Base-by-base conservation (phyloP, 2,329 filamentous ascomycete species). In the Ploettnerulaceae sp. region DNA sequence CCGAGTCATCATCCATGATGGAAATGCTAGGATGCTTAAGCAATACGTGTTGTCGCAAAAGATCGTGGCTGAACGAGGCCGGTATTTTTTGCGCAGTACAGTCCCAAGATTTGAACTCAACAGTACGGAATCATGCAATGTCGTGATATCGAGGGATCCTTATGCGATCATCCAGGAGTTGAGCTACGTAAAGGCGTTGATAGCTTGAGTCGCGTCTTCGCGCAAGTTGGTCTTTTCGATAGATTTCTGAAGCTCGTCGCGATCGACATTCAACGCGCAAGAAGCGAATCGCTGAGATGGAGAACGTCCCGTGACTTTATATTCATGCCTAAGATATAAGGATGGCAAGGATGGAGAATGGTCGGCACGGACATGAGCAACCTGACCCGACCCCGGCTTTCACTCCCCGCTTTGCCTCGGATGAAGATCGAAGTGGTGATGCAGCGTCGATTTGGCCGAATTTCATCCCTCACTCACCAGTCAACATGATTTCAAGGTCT, bases 1-100 rank as follows among this genome's bases (percentile, higher is more conserved):
- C 66, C 52, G 73, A 70, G 55, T 72, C 69, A 53, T 77, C 77
- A 52, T 82, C 79, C 79, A 83, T 83, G 44, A 63, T 68, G 41
- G n/a, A 52, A 49, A 22, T 20, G 20, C 15, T 47, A 22, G 48
- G 42, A 18, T 35, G 39, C 20, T 48, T 26, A 34, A 49, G 43
- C 53, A 58, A 57, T 56, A 43, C 49, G 49, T 48, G 31, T 59
- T 60, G 59, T 60, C 61, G 62, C 60, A 63, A 60, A 57, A 42
- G 32, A 38, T 56, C 40, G 34, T 48, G 17, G 38, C 48, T 47
- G 2, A 20, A 21, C 17, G 7, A 42, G n/a, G 29, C 29, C 25
- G n/a, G 8, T 20, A 21, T 18, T 18, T 38, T 35, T 43, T 42
- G 44, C 48, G 48, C 43, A 42, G 39, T 35, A 18, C 21, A 29